phyloP scores from a whole-genome alignment of 768 basidiomycete species.

The Phylloporus sp. region DNA sequence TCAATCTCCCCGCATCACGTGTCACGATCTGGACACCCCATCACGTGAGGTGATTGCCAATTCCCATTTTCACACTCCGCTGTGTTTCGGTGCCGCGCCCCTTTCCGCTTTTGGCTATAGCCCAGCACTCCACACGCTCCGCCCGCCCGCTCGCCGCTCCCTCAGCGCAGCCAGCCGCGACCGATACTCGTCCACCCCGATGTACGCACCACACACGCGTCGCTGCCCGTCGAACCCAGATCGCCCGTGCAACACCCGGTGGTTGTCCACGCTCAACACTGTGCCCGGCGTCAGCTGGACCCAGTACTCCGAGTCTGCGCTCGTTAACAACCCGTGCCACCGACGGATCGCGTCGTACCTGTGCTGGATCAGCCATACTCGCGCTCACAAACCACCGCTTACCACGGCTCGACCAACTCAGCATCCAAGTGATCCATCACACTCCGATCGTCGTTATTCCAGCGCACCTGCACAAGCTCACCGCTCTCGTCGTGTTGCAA shows the following conservation, averaged over 20 bases:
- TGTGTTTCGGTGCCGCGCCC: constrained; percentile 18
- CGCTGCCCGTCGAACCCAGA: constrained; percentile 84
- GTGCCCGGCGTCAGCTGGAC: constrained; percentile 85
- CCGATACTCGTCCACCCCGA: constrained; percentile 85
- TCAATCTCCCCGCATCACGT: constrained; percentile 18
- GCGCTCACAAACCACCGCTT: not conserved
- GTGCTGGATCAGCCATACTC: not conserved
- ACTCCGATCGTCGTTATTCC: constrained; percentile 94
- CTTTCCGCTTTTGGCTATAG: constrained; percentile 35
- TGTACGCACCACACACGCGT: constrained; percentile 94
- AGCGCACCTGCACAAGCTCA: constrained; percentile 73
- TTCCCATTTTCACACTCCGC: constrained; percentile 15
- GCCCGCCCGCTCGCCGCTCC: constrained; percentile 45
- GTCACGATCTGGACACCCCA: constrained; percentile 14
- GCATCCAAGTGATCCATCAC: constrained; percentile 62
- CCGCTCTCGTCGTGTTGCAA: constrained; percentile 64
- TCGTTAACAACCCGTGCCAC: constrained; percentile 76
- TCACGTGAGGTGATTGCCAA: constrained; percentile 23
- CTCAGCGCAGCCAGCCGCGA: constrained; percentile 69
- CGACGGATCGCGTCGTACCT: constrained; percentile 78
- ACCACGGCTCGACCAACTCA: constrained; percentile 73
- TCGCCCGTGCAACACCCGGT: constrained; percentile 92
- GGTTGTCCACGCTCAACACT: constrained; percentile 90
- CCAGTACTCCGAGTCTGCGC: constrained; percentile 88
- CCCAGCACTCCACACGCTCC: constrained; percentile 57